phyloP scores from a whole-genome alignment of 2,329 filamentous ascomycete genomes.

The Zymoseptoria crescenta region DNA sequence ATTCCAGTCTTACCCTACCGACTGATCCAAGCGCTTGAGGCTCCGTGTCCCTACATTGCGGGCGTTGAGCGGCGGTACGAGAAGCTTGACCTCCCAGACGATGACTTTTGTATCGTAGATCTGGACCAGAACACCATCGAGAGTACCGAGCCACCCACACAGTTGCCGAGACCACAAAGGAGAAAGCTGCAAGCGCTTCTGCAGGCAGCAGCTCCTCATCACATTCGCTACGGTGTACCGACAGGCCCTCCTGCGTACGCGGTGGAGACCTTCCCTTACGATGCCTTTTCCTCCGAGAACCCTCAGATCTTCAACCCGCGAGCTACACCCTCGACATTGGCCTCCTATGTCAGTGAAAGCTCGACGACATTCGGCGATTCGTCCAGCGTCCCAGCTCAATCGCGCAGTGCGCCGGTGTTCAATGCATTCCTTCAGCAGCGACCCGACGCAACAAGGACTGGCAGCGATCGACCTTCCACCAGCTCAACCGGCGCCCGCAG shows the following conservation, averaged over 20 bases:
- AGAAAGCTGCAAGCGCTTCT: conserved; percentile 82
- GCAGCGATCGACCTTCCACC: conserved; percentile 68
- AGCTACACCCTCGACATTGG: conserved; percentile 62
- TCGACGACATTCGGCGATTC: conserved; percentile 74
- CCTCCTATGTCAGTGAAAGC: conserved; percentile 81
- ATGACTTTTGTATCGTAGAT: conserved; percentile 93
- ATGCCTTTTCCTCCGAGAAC: conserved; percentile 83
- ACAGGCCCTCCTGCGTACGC: conserved; percentile 89
- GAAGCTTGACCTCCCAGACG: conserved; percentile 75
- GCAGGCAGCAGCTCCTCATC: conserved; percentile 83
- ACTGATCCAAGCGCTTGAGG: conserved; percentile 82
- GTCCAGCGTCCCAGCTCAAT: conserved; percentile 42
- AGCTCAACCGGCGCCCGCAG: conserved; percentile 43
- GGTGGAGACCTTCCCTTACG: conserved; percentile 83
- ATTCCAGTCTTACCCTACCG: conserved; percentile 86
- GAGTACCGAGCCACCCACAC: conserved; percentile 66
- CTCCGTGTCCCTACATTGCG: conserved; percentile 93
- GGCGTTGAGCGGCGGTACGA: conserved; percentile 92
- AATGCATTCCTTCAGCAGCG: conserved; percentile 82
- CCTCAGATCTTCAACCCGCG: conserved; percentile 68
- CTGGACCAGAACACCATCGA: conserved; percentile 87
- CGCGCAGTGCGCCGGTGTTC: conserved; percentile 60
- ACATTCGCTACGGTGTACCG: conserved; percentile 75
- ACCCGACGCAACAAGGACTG: conserved; percentile 49
- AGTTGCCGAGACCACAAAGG: conserved; percentile 79